Evolutionary conservation across 2,329 filamentous ascomycete genomes (phyloP), one percentile per base, ranked within the genome.

Genomic region (Monosporascus sp.): DNA sequence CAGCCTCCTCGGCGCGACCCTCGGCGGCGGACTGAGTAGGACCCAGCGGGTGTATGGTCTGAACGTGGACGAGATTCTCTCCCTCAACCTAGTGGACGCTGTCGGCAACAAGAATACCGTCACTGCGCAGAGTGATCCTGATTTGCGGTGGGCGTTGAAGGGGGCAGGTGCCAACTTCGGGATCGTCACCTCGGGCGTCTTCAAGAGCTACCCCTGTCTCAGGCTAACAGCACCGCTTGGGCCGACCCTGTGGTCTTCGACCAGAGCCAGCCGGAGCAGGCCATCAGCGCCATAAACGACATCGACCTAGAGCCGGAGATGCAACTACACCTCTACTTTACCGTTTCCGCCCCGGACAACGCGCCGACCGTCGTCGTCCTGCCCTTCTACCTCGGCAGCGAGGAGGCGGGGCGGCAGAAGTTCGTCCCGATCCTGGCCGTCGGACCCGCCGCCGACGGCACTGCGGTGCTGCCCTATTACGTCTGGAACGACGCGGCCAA

Each of bases 101-200:
- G 59, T 60, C 24, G 64, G 65, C 17, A 52, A 52, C 15, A 53
- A 58, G 4, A 51, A 62, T 14, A 62, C 56, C 2, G 63, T 65
- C 18, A 65, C 60, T 9, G 48, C 49, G 3, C 54, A 50, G 2
- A 60, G 60, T 39, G 57, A 69, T 49, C n/a, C 56, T 9, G 74
- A 79, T 54, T 61, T 80, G 0, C 68, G 77, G 57, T 79, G 75
- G 75, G 76, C 73, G 18, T 60, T 80, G 0, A 74, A 68, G 62
- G 78, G 77, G 17, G 78, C 77, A 3, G 77, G 74, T 1, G 74
- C 72, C 8, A 79, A 79, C 57, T 73, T 80, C 56, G 77, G 77
- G 42, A 72, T 80, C 49, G 70, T 80, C 42, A 62, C 74, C 51
- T 74, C 70, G 54, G 70, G 74, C n/a, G 71, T 65, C 22, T 74